Base-by-base conservation (phyloP, 805 yeast genomes). In the Candida chilensis region DNA sequence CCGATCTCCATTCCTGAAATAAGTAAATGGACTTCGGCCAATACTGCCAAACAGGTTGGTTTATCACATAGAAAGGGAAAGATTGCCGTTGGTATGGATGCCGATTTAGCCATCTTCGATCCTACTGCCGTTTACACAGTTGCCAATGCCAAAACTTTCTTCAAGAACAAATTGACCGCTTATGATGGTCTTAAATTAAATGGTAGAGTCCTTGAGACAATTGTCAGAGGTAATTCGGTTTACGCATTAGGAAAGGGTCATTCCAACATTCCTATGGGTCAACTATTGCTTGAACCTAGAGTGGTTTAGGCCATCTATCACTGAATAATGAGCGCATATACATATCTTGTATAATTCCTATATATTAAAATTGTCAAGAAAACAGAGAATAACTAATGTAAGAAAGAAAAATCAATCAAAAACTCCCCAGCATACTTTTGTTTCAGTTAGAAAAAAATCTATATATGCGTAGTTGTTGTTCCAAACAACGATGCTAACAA, bases 161-260 rank as follows among this genome's bases (percentile, higher is more conserved):
- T 83, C 64, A 87, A 85, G 42, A 90, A 88, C 62, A 88, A 87
- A 52, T 55, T 90, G 32, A 83, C 95, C 2, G 95, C 95, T 0
- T 90, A 85, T 49, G 67, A 84, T 44, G 94, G 94, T 4, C 62
- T 61, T 57, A 52, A 62, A 30, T 60, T 86, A 37, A 57, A 52
- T 24, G 96, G 97, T 16, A 65, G 76, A 35, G 94, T 88, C 5
- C 59, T 77, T 29, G 88, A 81, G 52, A 86, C 96, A 0, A 60
- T 83, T 28, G 64, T 90, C 11, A 66, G 96, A 40, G 96, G 96
- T 3, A 59, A 67, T 25, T 60, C 76, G 0, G 79, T 83, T 11
- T 90, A 69, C 52, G 71, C 71, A 4, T 50, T 59, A 21, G 64
- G 64, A 4, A 53, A 55, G 29, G 88, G 88, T 3, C 74, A 67